Base-by-base conservation (phyloP, 2,329 filamentous ascomycete genomes). In the Epichloe elymi region DNA sequence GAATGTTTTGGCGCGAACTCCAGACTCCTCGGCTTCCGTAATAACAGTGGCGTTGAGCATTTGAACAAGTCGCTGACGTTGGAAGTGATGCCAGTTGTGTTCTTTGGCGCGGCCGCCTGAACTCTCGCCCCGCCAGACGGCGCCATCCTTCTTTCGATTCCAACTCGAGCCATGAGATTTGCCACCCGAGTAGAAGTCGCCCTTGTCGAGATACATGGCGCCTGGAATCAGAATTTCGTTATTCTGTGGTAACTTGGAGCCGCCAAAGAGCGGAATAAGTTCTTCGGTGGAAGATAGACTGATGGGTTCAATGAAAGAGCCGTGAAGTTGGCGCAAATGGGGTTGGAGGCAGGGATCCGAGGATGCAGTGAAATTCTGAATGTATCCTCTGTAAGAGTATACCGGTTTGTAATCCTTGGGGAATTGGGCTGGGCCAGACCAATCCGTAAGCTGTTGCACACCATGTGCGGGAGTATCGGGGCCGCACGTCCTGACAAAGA, bases 41-140 rank as follows among this genome's bases (percentile, higher is more conserved):
- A 83, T 76, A 17, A 70, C 74, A 1, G 79, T 83, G 8, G 74
- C 75, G 58, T 88, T 86, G 46, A 84, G 68, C 80, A 86, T 83
- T 53, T 80, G 72, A 26, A 86, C 69, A 52, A 87, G 78, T 4
- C 84, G 80, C 58, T 85, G 83, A n/a, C 83, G 79, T 54, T 87
- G 83, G 58, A 86, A 85, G 37, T 79, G 76, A 36, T 72, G 72
- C 83, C 83, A 88, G 54, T 76, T 84, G 43, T 79, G 62, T n/a
- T 60, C 58, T 51, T 66, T 67, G 44, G 72, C 65, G 30, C 71
- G 69, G 2, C 80, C 82, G 3, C 81, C 82, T 7, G 80, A 82
- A 3, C 78, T 80, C 2, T 79, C 76, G 44, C 82, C 82, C 38
- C 82, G 78, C 82, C 82, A 86, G 37, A 83, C 67, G 44, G 81